Base-by-base conservation (phyloP, 2,329 filamentous ascomycete species). In the Ilyonectria mors-panacis region DNA sequence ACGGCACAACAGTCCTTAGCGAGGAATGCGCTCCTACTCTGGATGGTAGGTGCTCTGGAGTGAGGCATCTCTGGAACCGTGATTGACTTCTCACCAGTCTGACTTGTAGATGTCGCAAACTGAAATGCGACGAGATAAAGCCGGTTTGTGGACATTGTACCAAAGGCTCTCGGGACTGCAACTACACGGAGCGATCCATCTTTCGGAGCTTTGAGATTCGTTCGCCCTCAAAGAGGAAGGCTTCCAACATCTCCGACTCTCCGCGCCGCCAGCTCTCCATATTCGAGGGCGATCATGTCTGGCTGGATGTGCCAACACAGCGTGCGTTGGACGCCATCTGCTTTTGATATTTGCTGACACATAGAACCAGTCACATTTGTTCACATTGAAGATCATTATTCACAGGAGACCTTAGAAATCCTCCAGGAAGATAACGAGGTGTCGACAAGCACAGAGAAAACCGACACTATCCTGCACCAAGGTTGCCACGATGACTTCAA, bases 111-210 rank as follows among this genome's bases (percentile, higher is more conserved):
- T 64, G 45, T 17, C 68, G 76, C 9, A 77, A 77, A 17, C 2
- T 77, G 3, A 78, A 77, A 39, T 77, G 76, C 6, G 71, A 77
- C 39, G 73, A 78, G 30, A 45, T 17, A 0, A 75, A 70, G 4
- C 76, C 76, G 0, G 17, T 64, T 0, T 77, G 75, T 21, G 68
- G 73, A 10, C 66, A 65, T 2, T 76, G 75, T 19, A 28, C 33
- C 8, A 75, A 71, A 17, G 63, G 70, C 13, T 65, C 54, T 1
- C 60, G 73, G 6, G 17, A 44, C 0, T 75, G 73, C 15, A 66
- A 48, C 28, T 75, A 75, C 9, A 45, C 54, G 7, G 61, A 65
- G 17, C 63, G 70, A 44, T 71, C 68, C 1, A 30, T 73, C 1
- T 75, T 75, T 59, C 70, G 73, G 6, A 67, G 56, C 0, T 70